Base-by-base conservation (phyloP, 2,329 filamentous ascomycete species). In the Xylaria sp. region DNA sequence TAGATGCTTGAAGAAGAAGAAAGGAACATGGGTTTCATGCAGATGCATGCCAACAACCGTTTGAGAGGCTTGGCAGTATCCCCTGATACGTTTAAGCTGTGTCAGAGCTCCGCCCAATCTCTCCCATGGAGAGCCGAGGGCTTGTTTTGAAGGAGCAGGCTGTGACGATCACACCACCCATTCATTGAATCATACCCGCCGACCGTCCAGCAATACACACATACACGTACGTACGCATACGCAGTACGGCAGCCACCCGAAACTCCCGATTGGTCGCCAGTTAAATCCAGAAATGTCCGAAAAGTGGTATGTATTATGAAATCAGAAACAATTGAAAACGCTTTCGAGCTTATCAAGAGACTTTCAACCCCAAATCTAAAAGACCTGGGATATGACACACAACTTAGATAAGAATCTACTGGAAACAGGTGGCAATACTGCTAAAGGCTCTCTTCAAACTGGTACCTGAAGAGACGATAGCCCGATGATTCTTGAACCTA, bases 11-110 rank as follows among this genome's bases (percentile, higher is more conserved):
- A 13, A 39, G 36, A 39, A 39, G 20, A 50, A 3, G 20, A 50
- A 25, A 2, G 17, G 31, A 15, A 1, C n/a, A 22, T 36, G n/a
- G 31, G 44, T 29, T 42, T 58, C 36, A 17, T 50, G 51, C 42
- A 60, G 25, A 25, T 38, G 27, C 29, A 5, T 61, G 63, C 58
- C 63, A 58, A 66, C 54, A 53, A 62, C 63, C 57, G 53, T 49
- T 39, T 58, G 22, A 57, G 54, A 59, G 42, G 47, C 63, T 61
- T 67, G 59, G 50, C 63, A 60, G 58, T 51, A 45, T 5, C 65
- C 61, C 61, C 66, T 66, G 63, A 68, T 31, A 55, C 39, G 57
- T 64, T 58, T 56, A 39, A 44, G 17, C 60, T 25, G 62, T 62
- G 58, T 66, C 66, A 66, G 58, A 55, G 58, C 58, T 42, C 45